Base-by-base conservation (phyloP, 1,284 basidiomycete genomes). In the Heliocybe sulcata region DNA sequence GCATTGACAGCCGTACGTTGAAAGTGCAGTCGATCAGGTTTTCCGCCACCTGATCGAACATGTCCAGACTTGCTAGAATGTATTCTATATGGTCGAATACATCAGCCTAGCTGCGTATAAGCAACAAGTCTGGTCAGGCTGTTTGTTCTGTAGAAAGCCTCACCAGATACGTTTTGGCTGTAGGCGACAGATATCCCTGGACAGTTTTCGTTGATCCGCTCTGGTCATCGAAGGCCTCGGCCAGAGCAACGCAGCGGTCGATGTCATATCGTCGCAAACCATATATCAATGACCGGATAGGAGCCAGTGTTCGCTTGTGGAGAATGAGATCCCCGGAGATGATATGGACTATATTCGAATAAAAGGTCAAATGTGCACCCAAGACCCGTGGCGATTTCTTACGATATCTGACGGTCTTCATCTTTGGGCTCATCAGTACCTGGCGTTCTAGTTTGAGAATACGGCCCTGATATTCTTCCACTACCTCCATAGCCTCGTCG, bases 61-160 rank as follows among this genome's bases (percentile, higher is more conserved):
- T 85, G 59, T 87, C 85, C 54, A 88, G 61, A 58, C 80, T 85
- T 3, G 76, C 74, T 45, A 87, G 65, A 35, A 84, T 80, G 60
- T 83, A 85, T 55, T 86, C 83, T 72, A 85, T 83, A 59, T 87
- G 85, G 61, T 87, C 85, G 56, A 79, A 75, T 2, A 87, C 82
- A 64, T 23, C 33, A 10, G 26, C 33, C 33, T 52, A 52, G 3
- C 9, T 3, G 11, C 25, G 3, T n/a, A 49, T 29, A 4, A 49
- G 47, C n/a, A 29, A 26, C 20, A 20, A 12, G 11, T 6, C 3
- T 25, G 23, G 47, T 19, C 9, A 10, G 47, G 23, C 6, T n/a
- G 4, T 29, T 9, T 8, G 19, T 52, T 14, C 26, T 8, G 9
- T 29, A 33, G 33, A 25, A 16, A 20, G 20, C 8, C 51, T 12